These are phyloP conservation scores for Cryomyces antarcticus DNA, from an alignment of 495 filamentous ascomycete genomes.

Conservation along the genomic window DNA sequence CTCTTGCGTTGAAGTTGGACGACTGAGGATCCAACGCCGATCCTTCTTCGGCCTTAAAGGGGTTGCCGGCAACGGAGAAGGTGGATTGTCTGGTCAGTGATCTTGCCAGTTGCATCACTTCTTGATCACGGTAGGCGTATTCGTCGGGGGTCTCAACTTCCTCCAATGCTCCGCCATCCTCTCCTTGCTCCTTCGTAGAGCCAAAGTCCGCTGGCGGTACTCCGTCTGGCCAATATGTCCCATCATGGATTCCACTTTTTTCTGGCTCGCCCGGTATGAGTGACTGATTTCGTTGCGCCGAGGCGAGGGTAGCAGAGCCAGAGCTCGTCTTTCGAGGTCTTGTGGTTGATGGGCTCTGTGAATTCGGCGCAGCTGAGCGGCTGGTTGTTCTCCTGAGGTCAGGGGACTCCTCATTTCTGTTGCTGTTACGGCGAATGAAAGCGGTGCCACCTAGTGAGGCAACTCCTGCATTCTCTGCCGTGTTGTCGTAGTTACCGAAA, in stretches of 20 bases:
- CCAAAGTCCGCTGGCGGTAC: not conserved
- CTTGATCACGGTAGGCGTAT: conserved; percentile 8
- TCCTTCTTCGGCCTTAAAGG: conserved; percentile 17
- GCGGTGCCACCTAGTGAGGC: not conserved
- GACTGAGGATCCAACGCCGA: conserved; percentile 34
- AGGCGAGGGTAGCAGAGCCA: not conserved
- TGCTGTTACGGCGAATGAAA: not conserved
- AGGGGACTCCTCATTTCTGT: not conserved
- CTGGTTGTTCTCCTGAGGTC: not conserved
- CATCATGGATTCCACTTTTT: not conserved
- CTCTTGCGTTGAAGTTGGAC: conserved; percentile 34
- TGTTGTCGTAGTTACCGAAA: conserved; percentile 9
- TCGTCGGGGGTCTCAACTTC: not conserved
- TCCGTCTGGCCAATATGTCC: not conserved
- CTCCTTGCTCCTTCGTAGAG: not conserved
- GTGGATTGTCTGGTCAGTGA: not conserved
- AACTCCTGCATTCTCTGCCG: conserved; percentile 4
- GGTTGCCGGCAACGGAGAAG: not conserved
- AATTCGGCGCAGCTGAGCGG: not conserved
- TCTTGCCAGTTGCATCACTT: conserved; percentile 15
- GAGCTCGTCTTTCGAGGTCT: not conserved
- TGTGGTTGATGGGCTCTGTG: not conserved
- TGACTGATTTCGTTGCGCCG: not conserved
- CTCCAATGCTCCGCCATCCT: not conserved
- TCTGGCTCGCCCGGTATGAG: not conserved